These are phyloP conservation scores for Colletotrichum sp. DNA, from an alignment of 2,329 filamentous ascomycete genomes.

Conservation along the genomic window DNA sequence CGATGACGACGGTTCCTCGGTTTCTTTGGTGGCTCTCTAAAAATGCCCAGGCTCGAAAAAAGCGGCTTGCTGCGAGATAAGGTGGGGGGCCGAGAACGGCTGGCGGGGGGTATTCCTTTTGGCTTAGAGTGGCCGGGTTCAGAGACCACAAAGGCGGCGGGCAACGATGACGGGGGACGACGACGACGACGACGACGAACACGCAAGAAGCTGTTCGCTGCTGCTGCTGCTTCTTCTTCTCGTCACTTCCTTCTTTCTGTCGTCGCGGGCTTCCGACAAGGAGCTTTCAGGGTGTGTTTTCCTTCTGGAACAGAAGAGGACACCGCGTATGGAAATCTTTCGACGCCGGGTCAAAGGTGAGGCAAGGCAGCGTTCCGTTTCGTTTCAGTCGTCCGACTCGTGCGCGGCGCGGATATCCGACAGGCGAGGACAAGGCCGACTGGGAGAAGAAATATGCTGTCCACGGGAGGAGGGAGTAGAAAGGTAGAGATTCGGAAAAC, in stretches of 20 bases:
- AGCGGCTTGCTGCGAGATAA: conserved; percentile 16
- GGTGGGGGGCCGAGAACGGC: conserved; percentile 22
- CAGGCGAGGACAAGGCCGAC: background rate
- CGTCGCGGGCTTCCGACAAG: background rate
- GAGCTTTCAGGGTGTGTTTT: background rate
- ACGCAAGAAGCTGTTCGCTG: background rate
- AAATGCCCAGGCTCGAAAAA: conserved; percentile 8
- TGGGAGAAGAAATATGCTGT: background rate
- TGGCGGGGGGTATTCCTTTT: background rate
- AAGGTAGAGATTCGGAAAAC: background rate
- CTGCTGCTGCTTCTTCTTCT: background rate
- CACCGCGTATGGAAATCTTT: background rate
- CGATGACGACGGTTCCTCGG: conserved; percentile 14
- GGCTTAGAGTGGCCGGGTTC: background rate
- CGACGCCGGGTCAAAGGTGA: conserved; percentile 2
- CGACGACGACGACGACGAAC: background rate
- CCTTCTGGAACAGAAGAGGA: background rate
- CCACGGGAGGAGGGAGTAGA: background rate
- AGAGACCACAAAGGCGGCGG: background rate
- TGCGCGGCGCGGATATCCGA: background rate
- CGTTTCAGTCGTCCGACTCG: conserved; percentile 5
- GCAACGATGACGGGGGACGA: background rate
- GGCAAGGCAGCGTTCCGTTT: background rate
- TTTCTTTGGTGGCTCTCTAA: background rate
- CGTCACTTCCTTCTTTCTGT: background rate